Percentiles rank a stretch among this genome's conserved stretches.
Evolutionary conservation across 208 protist genomes (phyloP).

Genomic region (Leishmania lainsoni): DNA sequence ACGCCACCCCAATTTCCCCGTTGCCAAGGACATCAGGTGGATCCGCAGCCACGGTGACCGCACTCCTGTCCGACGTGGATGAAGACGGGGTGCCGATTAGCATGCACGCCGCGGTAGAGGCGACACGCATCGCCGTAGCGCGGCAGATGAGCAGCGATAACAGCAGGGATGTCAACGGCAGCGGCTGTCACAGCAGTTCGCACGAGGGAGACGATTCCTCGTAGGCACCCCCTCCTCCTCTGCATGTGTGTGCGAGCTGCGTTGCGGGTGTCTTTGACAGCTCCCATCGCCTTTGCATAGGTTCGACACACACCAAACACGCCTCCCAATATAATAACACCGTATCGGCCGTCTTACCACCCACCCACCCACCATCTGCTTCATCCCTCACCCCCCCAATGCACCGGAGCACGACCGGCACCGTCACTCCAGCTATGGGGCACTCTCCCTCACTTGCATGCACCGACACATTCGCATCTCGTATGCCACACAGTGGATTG

Average conservation of each 20-base stretch:
- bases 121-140: neutral
- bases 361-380: too few relatives aligned
- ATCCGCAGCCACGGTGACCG: neutral
- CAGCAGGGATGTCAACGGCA: neutral
- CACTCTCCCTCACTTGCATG: too few relatives aligned
- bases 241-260: neutral
- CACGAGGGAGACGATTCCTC: neutral
- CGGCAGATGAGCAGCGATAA: neutral
- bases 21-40: neutral
- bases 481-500: too few relatives aligned
- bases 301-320: neutral
- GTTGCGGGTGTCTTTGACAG: neutral
- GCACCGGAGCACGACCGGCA: too few relatives aligned
- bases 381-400: too few relatives aligned
- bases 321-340: too few relatives aligned
- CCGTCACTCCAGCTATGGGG: too few relatives aligned
- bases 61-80: neutral
- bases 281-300: neutral
- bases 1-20: neutral
- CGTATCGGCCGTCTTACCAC: too few relatives aligned
- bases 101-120: constrained; percentile 7
- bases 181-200: neutral
- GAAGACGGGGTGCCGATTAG: constrained; percentile 15
- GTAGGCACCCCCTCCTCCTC: neutral
- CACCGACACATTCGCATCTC: too few relatives aligned